Base-by-base conservation (phyloP, 2,329 filamentous ascomycete species). In the Ceratocystis alfenasii region DNA sequence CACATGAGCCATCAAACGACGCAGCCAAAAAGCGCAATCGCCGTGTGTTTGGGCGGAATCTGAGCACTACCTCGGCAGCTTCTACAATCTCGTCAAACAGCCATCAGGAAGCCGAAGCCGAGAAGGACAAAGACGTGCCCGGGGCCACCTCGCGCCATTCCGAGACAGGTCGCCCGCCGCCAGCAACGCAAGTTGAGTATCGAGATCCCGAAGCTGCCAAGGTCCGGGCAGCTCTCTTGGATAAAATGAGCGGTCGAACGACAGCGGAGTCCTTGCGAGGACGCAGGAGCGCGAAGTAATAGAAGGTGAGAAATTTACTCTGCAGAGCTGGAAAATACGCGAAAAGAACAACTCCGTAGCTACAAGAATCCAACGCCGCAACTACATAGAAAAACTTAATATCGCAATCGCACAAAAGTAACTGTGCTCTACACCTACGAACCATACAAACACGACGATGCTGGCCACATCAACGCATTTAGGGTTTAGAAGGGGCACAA, bases 11-110 rank as follows among this genome's bases (percentile, higher is more conserved):
- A 66, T 68, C 55, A 68, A 68, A 50, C 50, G 45, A 55, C 69
- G n/a, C 65, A 63, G 57, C 72, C 64, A 69, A 72, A 20, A 70
- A 74, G 65, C 69, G 77, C 1, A 75, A 78, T 63, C 79, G 81
- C 10, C 76, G 79, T 65, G 80, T 86, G 66, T 74, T 86, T 2
- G 83, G 83, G 4, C 80, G 83, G 10, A 83, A 81, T 2, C 73
- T 81, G 33, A 84, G 82, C 74, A 85, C 84, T 70, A 78, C 77
- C 2, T 85, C 69, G 5, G 65, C 67, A 64, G 45, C 45, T 41
- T 41, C 60, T 28, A 64, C 60, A 36, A 57, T 57, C 68, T 70
- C 63, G 50, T 45, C 10, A 10, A 62, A 60, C 5, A 64, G 67
- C 63, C 61, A 65, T 61, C 69, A 62, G 20, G 69, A 55, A 15